Evolutionary conservation across 129 eudicot species (phyloP).

Genomic region (Mikania micrantha): DNA sequence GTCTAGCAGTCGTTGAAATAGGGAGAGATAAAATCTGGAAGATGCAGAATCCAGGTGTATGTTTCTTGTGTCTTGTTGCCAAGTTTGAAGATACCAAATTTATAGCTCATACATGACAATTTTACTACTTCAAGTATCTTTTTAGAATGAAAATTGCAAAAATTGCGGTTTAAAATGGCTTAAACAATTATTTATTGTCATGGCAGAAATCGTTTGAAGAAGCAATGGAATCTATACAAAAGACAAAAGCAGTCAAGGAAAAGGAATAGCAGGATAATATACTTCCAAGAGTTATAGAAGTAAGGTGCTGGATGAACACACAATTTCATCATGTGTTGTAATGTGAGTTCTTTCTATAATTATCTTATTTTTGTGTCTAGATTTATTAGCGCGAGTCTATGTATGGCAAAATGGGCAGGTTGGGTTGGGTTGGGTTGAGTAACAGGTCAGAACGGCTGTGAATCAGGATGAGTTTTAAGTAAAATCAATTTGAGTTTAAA

Average conservation of each 20-base stretch:
- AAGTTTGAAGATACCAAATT: background rate
- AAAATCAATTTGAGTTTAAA: too few species aligned
- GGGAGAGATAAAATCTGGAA: conserved; percentile 36
- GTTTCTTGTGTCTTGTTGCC: conserved; percentile 11
- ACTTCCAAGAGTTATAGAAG: background rate
- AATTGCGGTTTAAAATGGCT: background rate
- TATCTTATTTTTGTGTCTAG: too few species aligned
- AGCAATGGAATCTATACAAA: conserved; percentile 33
- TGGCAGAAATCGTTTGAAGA: conserved; percentile 36
- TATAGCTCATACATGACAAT: background rate
- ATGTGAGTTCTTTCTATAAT: too few species aligned
- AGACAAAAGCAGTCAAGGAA: conserved; percentile 27
- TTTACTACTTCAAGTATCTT: background rate
- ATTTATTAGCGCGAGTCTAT: too few species aligned
- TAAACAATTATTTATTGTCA: background rate
- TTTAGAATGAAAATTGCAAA: background rate
- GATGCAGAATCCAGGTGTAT: conserved; percentile 34
- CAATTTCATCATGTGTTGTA: background rate
- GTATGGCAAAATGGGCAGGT: too few species aligned
- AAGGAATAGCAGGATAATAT: conserved; percentile 11
- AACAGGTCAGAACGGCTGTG: too few species aligned
- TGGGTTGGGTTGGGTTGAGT: too few species aligned
- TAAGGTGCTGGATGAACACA: conserved; percentile 2
- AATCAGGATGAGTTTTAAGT: too few species aligned
- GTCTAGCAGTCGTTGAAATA: conserved; percentile 31